These are phyloP conservation scores for Metroxylon sagu DNA, from an alignment of 176 grass and related monocot species.

Conservation along the genomic window DNA sequence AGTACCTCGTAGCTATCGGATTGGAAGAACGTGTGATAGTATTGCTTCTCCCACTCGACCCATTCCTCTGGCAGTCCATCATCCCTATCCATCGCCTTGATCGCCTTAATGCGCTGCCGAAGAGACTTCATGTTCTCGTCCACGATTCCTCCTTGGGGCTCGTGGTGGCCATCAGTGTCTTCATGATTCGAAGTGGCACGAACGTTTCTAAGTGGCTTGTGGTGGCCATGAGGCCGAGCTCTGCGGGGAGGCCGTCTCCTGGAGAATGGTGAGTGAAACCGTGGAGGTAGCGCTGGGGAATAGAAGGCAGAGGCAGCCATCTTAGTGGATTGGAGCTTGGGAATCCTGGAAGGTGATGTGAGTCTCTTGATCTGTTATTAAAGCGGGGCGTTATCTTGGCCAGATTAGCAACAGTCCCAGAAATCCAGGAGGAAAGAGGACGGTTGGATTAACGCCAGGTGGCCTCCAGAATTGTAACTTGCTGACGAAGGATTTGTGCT, in stretches of 20 bases:
- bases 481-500: too few species aligned
- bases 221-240: too few species aligned
- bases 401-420: too few species aligned
- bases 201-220: too few species aligned
- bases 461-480: too few species aligned
- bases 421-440: too few species aligned
- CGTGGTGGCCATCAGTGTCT: neutral
- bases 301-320: neutral
- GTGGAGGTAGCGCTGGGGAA: neutral
- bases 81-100: too few species aligned
- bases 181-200: neutral
- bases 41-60: neutral
- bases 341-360: too few species aligned
- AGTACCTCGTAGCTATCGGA: constrained; percentile 22
- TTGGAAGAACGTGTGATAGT: constrained; percentile 22
- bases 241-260: neutral
- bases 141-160: neutral
- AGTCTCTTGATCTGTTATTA: too few species aligned
- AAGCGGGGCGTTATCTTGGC: too few species aligned
- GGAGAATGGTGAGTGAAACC: neutral
- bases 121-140: neutral
- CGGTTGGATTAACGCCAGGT: too few species aligned
- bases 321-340: too few species aligned
- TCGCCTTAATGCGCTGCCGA: neutral
- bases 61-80: neutral